These are phyloP conservation scores for Neltuma alba DNA, from an alignment of 306 rosid species.

Conservation along the genomic window DNA sequence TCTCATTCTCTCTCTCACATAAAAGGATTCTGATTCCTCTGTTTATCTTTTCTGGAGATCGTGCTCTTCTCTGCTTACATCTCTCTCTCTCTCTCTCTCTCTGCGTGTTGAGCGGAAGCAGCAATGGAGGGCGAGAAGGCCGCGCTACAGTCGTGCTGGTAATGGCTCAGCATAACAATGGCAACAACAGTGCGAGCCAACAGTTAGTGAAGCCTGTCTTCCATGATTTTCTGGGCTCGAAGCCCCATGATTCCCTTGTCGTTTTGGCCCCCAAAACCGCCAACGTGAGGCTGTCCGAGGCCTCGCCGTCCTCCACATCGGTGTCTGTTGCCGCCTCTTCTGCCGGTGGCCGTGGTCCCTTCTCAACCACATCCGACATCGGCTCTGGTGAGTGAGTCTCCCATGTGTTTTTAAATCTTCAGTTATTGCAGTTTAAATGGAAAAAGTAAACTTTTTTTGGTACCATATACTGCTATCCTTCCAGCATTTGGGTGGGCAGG, in stretches of 20 bases:
- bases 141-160: constrained; percentile 48
- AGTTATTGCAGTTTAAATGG: not conserved
- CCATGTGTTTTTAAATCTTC: constrained; percentile 5
- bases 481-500: not conserved
- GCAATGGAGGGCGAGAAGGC: constrained; percentile 43
- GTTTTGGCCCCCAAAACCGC: constrained; percentile 50
- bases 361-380: constrained; percentile 84
- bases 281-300: constrained; percentile 53
- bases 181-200: constrained; percentile 36
- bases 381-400: constrained; percentile 65
- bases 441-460: not conserved
- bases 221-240: constrained; percentile 90
- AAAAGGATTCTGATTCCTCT: constrained; percentile 24
- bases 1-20: constrained; percentile 32
- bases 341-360: constrained; percentile 64
- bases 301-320: constrained; percentile 54
- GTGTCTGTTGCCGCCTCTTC: constrained; percentile 63
- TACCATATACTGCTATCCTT: not conserved
- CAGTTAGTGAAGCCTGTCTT: constrained; percentile 57
- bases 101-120: constrained; percentile 7
- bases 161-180: constrained; percentile 66
- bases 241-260: constrained; percentile 44
- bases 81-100: constrained; percentile 21
- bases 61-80: constrained; percentile 37
- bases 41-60: constrained; percentile 43